These are phyloP conservation scores for Spizellomyces punctatus DNA, from an alignment of 192 early-diverging fungal species.

Conservation along the genomic window DNA sequence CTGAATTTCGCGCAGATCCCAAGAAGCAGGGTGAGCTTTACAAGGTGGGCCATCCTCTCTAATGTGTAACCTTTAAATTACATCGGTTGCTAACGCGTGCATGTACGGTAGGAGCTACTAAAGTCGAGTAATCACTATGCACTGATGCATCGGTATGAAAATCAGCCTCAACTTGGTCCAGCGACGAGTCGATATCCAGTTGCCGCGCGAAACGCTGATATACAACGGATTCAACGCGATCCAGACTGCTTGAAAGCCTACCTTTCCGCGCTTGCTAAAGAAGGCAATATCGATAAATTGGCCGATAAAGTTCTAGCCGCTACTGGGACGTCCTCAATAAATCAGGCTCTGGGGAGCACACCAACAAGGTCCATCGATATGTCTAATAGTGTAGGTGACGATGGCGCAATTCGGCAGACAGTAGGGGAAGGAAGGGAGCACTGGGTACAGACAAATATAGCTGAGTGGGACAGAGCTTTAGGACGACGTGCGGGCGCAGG, in stretches of 20 bases:
- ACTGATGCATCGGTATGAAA: slow-evolving; percentile 48
- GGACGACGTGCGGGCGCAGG: not conserved
- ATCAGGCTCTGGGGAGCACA: not conserved
- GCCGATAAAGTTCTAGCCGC: slow-evolving; percentile 15
- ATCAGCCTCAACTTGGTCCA: slow-evolving; percentile 46
- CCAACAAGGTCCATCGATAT: not conserved
- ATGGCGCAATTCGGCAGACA: not conserved
- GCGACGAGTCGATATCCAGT: slow-evolving; percentile 11
- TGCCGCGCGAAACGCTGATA: slow-evolving; percentile 17
- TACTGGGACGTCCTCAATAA: not conserved
- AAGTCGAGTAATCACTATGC: slow-evolving; percentile 29
- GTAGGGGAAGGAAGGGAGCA: slow-evolving; percentile 35
- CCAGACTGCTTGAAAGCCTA: slow-evolving; percentile 41
- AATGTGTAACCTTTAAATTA: not conserved
- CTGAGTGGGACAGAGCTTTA: slow-evolving; percentile 36
- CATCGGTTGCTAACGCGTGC: not conserved
- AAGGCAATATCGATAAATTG: slow-evolving; percentile 38
- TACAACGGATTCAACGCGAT: slow-evolving; percentile 38
- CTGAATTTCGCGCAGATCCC: slow-evolving; percentile 23
- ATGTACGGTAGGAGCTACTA: slow-evolving; percentile 32
- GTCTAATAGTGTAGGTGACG: not conserved
- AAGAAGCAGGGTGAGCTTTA: slow-evolving; percentile 41
- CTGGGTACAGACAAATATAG: slow-evolving; percentile 27
- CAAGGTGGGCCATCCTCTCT: slow-evolving; percentile 15
- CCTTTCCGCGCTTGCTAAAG: slow-evolving; percentile 38